Base-by-base conservation (phyloP, 257 asterid genomes). In the Solanum bukasovii region DNA sequence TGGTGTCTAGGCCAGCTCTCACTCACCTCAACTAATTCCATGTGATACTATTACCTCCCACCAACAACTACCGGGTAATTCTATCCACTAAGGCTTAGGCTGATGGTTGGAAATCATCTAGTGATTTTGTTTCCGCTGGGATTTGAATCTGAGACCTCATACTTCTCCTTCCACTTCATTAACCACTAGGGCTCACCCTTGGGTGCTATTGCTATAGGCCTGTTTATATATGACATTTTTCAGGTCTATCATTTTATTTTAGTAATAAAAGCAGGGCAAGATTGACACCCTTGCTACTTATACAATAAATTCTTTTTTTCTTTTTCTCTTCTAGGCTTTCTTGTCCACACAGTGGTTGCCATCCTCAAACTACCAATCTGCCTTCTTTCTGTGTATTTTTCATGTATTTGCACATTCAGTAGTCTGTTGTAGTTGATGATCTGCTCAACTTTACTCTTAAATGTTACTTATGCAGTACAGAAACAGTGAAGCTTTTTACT, bases 401-500 rank as follows among this genome's bases (percentile, higher is more conserved):
- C 65, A 79, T 79, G 40, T 27, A 44, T 79, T 79, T 79, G 67
- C 85, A 44, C 27, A 44, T 27, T 37, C 67, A 44, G 38, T 29
- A 44, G 18, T 27, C 56, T 72, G 84, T 72, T 86, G 35, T 40
- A 86, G 85, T 79, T 79, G 85, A 42, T 86, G 44, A 40, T 68
- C 79, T 83, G 9, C 84, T 86, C 82, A 79, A 84, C 84, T 85
- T 89, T 82, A 92, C 88, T 88, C 71, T 89, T 87, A 77, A 59
- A 79, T 90, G 84, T 89, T 90, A 87, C 87, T 90, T 89, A 84
- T 95, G 96, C 99, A 97, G 99, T 90, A 93, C 98, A 93, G 99
- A 97, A 95, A 94, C 95, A 56, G 92, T 97, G 91, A 94, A 92
- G 92, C 89, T 97, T 88, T 92, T 90, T 52, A 96, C 87, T 90